phyloP scores from a whole-genome alignment of 2,329 filamentous ascomycete genomes.

The Fusarium heterosporum region DNA sequence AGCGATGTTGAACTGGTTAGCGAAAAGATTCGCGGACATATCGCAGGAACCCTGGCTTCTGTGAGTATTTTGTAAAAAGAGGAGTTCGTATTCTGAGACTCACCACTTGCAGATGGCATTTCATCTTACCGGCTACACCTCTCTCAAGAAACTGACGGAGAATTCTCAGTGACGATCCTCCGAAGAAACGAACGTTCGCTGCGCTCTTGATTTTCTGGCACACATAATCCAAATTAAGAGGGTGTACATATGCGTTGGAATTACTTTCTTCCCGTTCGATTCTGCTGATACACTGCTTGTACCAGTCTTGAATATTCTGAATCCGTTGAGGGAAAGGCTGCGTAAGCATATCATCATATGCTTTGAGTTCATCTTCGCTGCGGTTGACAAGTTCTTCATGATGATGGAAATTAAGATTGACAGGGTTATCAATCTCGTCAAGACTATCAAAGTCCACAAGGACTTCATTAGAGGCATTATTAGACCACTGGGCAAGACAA shows the following conservation, averaged over 20 bases:
- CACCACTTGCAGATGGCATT: constrained; percentile 41
- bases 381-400: constrained; percentile 44
- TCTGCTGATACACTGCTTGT: constrained; percentile 22
- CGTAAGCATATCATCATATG: constrained; percentile 28
- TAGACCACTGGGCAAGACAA: constrained; percentile 35
- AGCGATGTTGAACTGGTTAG: constrained; percentile 44
- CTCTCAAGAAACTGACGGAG: constrained; percentile 34
- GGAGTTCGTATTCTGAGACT: neutral
- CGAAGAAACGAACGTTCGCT: constrained; percentile 37
- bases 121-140: constrained; percentile 33
- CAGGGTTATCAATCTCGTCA: constrained; percentile 56
- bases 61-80: neutral
- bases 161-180: constrained; percentile 40
- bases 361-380: constrained; percentile 27
- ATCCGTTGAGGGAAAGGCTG: constrained; percentile 13
- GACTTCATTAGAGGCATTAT: constrained; percentile 44
- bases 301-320: constrained; percentile 33
- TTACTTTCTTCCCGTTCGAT: constrained; percentile 9
- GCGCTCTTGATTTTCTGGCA: constrained; percentile 34
- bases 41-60: constrained; percentile 38
- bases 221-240: constrained; percentile 18
- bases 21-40: constrained; percentile 38
- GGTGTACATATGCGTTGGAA: constrained; percentile 3
- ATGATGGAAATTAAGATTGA: constrained; percentile 62
- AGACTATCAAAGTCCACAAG: constrained; percentile 54